A percentile compares a stretch with the other conserved stretches of the same genome.
Conservation (phyloP, 1,139 yeast species). For the Magnusiomyces magnusii region DNA sequence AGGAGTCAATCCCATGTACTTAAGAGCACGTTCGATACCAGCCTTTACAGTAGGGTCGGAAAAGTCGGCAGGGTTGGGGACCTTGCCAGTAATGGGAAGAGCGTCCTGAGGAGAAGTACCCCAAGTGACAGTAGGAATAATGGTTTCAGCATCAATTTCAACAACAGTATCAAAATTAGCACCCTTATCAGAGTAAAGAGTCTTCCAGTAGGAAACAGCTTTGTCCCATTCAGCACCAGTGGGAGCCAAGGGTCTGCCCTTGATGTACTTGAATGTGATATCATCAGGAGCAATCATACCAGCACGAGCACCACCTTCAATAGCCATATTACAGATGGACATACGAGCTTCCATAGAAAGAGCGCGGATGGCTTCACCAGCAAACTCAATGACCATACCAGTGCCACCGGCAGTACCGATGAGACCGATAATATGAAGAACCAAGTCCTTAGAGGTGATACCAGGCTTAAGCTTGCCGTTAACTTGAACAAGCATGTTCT, state of each 20-base stretch:
- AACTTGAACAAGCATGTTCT: constrained; percentile 85
- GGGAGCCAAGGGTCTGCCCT: constrained; percentile 94
- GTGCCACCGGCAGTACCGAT: constrained; percentile 99
- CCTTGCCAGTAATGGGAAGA: constrained; percentile 79
- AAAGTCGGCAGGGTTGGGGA: constrained; percentile 73
- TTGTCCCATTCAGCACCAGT: constrained; percentile 90
- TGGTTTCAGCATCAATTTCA: constrained; percentile 71
- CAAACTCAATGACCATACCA: constrained; percentile 92
- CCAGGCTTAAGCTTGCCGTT: constrained; percentile 81
- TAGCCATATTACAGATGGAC: constrained; percentile 99
- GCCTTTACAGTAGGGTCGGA: constrained; percentile 75
- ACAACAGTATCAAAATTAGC: constrained; percentile 85
- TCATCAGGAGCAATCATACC: constrained; percentile 98
- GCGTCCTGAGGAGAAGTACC: constrained; percentile 99
- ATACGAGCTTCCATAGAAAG: constrained; percentile 96
- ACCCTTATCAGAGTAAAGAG: constrained; percentile 79
- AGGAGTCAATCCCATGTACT: constrained; percentile 85
- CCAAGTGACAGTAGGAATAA: constrained; percentile 97
- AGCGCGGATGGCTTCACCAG: constrained; percentile 85
- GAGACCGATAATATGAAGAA: constrained; percentile 88
- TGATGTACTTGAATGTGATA: constrained; percentile 73
- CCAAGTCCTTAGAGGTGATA: constrained; percentile 90
- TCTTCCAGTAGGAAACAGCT: constrained; percentile 88
- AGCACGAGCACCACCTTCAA: constrained; percentile 98
- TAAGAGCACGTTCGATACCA: constrained; percentile 85